Evolutionary conservation across 129 eudicot genomes (phyloP).

Genomic region (Dittrichia graveolens): DNA sequence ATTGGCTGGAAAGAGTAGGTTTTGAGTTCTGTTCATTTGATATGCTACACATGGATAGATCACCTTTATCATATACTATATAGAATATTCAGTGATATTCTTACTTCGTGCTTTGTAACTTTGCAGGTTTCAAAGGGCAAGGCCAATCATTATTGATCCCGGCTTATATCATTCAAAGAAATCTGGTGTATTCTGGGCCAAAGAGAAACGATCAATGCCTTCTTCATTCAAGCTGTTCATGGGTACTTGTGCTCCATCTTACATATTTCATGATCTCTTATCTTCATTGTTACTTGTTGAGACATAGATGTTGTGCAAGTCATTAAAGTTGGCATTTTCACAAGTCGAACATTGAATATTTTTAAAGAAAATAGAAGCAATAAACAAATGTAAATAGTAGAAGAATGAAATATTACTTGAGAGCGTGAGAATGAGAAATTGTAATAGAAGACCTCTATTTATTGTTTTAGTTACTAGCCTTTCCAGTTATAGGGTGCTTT

Average conservation of each 20-base stretch:
- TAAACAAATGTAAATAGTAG: not conserved
- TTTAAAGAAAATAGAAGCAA: too few species aligned
- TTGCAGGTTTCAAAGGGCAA: slow-evolving; percentile 76
- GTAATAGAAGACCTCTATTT: not conserved
- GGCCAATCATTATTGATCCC: slow-evolving; percentile 90
- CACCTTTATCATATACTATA: not conserved
- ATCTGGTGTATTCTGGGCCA: slow-evolving; percentile 96
- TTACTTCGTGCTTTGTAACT: not conserved
- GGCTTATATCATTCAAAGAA: slow-evolving; percentile 87
- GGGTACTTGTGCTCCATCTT: slow-evolving; percentile 43
- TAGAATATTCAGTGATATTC: not conserved
- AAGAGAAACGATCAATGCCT: slow-evolving; percentile 96
- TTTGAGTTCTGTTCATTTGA: slow-evolving; percentile 21
- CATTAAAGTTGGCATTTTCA: too few species aligned
- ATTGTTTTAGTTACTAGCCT: not conserved
- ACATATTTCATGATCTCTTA: not conserved
- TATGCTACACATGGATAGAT: not conserved
- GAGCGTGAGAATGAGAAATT: not conserved
- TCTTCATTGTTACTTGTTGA: not conserved
- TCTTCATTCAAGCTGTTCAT: slow-evolving; percentile 85
- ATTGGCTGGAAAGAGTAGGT: slow-evolving; percentile 99
- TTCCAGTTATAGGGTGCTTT: not conserved
- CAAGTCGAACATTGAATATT: too few species aligned
- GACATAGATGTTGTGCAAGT: too few species aligned
- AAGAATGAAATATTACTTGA: not conserved